phyloP scores from a whole-genome alignment of 371 early-diverging fungal species.

The Sporodiniella umbellata region DNA sequence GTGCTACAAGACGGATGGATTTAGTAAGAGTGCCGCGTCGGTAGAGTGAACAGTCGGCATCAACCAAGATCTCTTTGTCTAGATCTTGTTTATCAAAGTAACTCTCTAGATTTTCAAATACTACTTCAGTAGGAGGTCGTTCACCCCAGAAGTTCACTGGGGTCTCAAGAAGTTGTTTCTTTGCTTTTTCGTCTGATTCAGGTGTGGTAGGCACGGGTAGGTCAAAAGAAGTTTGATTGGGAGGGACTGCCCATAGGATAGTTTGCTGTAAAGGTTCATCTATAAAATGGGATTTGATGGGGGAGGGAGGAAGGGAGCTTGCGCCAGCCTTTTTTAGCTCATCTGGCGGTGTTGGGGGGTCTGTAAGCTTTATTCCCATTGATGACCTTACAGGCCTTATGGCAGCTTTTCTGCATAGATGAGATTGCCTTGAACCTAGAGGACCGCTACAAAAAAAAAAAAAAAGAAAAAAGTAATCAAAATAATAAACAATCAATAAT shows the following conservation, averaged over 20 bases:
- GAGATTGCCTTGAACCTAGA: slow-evolving; percentile 13
- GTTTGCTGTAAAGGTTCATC: slow-evolving; percentile 12
- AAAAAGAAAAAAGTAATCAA: slow-evolving; percentile 12
- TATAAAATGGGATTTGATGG: slow-evolving; percentile 9
- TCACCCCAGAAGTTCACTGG: slow-evolving; percentile 56
- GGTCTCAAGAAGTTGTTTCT: slow-evolving; percentile 1
- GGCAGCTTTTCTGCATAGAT: slow-evolving; percentile 25
- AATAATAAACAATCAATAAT: slow-evolving; percentile 8
- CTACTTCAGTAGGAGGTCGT: slow-evolving; percentile 73
- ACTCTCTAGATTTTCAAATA: slow-evolving; percentile 68
- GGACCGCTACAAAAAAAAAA: slow-evolving; percentile 28
- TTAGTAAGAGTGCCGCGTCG: slow-evolving; percentile 30
- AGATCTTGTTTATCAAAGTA: slow-evolving; percentile 80
- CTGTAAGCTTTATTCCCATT: slow-evolving; percentile 32
- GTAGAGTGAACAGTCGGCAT: background rate
- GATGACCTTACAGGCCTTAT: slow-evolving; percentile 4
- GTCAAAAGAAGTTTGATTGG: background rate
- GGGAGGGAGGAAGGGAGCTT: background rate
- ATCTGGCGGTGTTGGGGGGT: slow-evolving; percentile 26
- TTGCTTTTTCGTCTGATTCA: background rate
- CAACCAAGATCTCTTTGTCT: slow-evolving; percentile 62
- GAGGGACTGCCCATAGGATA: slow-evolving; percentile 31
- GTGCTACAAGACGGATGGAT: slow-evolving; percentile 50
- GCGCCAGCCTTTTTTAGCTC: background rate
- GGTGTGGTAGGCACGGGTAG: background rate